Evolutionary conservation across 768 basidiomycete genomes (phyloP).

Genomic region (Trametes cubensis): DNA sequence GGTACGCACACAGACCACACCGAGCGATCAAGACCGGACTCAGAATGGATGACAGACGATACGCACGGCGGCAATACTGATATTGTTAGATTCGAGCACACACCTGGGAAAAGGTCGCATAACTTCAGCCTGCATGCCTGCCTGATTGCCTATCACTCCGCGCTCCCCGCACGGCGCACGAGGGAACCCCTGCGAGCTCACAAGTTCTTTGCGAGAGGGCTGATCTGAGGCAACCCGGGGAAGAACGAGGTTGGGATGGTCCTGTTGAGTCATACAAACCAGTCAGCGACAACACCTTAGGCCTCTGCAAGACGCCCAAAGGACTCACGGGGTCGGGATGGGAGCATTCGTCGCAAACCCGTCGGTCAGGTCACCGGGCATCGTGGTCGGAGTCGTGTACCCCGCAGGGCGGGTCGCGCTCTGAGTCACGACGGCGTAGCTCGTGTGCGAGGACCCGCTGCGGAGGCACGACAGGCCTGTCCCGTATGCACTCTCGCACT

Average conservation of each 20-base stretch:
- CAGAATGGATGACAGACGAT: too few species aligned
- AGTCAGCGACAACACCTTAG: not conserved
- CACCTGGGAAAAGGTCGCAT: too few species aligned
- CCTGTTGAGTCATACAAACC: not conserved
- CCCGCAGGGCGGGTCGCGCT: slow-evolving; percentile 31
- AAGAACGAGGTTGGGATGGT: slow-evolving; percentile 33
- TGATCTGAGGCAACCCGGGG: slow-evolving; percentile 32
- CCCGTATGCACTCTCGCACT: slow-evolving; percentile 37
- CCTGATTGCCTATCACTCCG: too few species aligned
- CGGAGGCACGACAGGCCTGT: slow-evolving; percentile 30
- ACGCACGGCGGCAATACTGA: too few species aligned
- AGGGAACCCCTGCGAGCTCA: not conserved
- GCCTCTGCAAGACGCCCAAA: not conserved
- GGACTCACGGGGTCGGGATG: slow-evolving; percentile 33
- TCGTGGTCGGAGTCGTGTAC: slow-evolving; percentile 33
- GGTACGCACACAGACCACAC: too few species aligned
- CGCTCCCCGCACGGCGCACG: too few species aligned
- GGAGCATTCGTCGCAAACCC: slow-evolving; percentile 31
- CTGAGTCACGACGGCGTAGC: slow-evolving; percentile 29
- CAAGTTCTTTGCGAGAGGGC: slow-evolving; percentile 30
- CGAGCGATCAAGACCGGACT: too few species aligned
- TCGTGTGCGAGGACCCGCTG: slow-evolving; percentile 26
- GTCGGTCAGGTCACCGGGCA: slow-evolving; percentile 29
- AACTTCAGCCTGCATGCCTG: too few species aligned
- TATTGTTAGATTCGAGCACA: too few species aligned